Conservation (phyloP, 202 grass and related monocot genomes). For the Schoenoplectus triqueter region DNA sequence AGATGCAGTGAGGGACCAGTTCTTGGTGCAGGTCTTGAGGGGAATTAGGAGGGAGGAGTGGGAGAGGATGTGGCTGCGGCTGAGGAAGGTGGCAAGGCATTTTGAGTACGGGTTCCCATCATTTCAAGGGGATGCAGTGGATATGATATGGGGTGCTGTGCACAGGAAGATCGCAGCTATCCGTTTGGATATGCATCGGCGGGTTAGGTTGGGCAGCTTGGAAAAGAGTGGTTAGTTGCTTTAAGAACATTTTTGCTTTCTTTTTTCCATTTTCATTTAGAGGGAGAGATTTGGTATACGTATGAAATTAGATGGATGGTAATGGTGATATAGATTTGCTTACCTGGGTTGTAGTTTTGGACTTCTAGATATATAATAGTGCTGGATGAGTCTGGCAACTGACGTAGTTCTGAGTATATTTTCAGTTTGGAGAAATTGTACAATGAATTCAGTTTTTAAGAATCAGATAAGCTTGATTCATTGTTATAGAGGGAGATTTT, state of each 20-base stretch:
- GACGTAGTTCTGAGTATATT: slow-evolving; percentile 3
- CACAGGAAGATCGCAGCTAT: slow-evolving; percentile 72
- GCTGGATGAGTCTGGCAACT: slow-evolving; percentile 25
- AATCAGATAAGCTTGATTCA: slow-evolving; percentile 11
- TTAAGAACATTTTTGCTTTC: slow-evolving; percentile 19
- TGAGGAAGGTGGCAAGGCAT: slow-evolving; percentile 67
- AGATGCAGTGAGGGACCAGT: slow-evolving; percentile 52
- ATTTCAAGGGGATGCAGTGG: slow-evolving; percentile 54
- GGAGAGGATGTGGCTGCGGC: slow-evolving; percentile 56
- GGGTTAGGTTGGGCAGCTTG: neutral
- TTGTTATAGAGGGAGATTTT: neutral
- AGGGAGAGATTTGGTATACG: slow-evolving; percentile 29
- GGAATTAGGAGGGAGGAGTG: slow-evolving; percentile 48
- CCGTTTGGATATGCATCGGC: slow-evolving; percentile 61
- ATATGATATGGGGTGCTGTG: slow-evolving; percentile 81
- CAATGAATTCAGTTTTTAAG: neutral
- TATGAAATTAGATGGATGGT: slow-evolving; percentile 17
- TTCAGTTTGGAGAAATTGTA: neutral
- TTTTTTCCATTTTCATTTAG: neutral
- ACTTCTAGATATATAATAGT: slow-evolving; percentile 29
- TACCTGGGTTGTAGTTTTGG: neutral
- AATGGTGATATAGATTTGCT: slow-evolving; percentile 20
- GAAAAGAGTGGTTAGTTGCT: slow-evolving; percentile 29
- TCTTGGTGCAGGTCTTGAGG: slow-evolving; percentile 54
- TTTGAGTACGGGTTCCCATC: slow-evolving; percentile 83